These are phyloP conservation scores for Suhomyces yuchorum DNA, from an alignment of 1,139 yeast genomes.

Conservation along the genomic window DNA sequence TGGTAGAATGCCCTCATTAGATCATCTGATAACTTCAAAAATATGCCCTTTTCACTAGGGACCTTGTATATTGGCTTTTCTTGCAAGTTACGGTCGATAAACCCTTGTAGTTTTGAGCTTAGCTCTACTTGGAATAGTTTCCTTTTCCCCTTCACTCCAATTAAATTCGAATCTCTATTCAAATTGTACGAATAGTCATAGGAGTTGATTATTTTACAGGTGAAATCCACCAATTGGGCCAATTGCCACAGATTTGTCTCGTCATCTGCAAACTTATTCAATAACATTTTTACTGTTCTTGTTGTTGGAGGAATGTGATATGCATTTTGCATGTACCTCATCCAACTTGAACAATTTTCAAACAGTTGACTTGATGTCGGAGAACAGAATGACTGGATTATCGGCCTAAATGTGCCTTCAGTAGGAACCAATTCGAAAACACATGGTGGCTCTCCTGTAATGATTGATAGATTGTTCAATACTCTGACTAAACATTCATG, in stretches of 20 bases:
- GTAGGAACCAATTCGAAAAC: constrained; percentile 25
- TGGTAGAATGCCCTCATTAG: constrained; percentile 18
- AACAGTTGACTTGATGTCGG: constrained; percentile 4
- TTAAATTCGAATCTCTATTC: constrained; percentile 22
- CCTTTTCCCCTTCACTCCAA: constrained; percentile 7
- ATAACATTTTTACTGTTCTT: constrained; percentile 23
- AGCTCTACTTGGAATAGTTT: constrained; percentile 14
- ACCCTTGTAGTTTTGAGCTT: constrained; percentile 19
- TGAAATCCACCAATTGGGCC: constrained; percentile 16
- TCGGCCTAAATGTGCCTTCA: constrained; percentile 30
- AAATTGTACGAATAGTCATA: constrained; percentile 25
- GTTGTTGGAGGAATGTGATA: constrained; percentile 32
- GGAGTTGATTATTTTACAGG: constrained; percentile 21
- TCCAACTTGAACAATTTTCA: constrained; percentile 19
- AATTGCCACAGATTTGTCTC: constrained; percentile 12
- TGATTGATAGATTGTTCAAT: constrained; percentile 28
- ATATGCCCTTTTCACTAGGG: constrained; percentile 23
- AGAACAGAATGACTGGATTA: constrained; percentile 21
- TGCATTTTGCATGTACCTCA: constrained; percentile 22
- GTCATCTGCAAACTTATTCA: constrained; percentile 10
- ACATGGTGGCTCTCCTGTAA: constrained; percentile 21
- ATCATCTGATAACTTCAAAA: constrained; percentile 27
- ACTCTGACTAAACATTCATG: constrained; percentile 23
- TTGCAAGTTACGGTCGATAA: constrained; percentile 17
- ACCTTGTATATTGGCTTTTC: constrained; percentile 5